Evolutionary conservation across 805 yeast genomes (phyloP).

Genomic region (Schwanniomyces sp.): DNA sequence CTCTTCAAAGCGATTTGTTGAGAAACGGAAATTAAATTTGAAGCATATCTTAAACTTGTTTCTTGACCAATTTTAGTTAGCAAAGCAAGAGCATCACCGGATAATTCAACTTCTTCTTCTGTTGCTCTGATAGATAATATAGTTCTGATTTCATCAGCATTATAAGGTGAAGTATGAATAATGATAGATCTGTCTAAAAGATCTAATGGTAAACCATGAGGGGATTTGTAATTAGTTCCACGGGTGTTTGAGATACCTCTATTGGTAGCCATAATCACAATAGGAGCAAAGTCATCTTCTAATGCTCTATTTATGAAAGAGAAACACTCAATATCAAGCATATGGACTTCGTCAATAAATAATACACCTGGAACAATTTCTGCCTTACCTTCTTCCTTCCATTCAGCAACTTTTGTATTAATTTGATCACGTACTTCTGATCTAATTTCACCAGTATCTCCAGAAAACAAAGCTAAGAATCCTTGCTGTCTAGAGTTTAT

Average conservation of each 20-base stretch:
- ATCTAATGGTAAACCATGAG: slow-evolving; percentile 97
- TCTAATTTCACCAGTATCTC: slow-evolving; percentile 97
- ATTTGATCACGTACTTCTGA: slow-evolving; percentile 95
- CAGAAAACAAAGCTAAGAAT: slow-evolving; percentile 89
- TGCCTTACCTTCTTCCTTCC: slow-evolving; percentile 99
- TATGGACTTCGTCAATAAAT: slow-evolving; percentile 97
- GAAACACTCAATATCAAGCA: slow-evolving; percentile 96
- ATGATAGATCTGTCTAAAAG: slow-evolving; percentile 91
- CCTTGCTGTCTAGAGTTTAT: slow-evolving; percentile 98
- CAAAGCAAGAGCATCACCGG: slow-evolving; percentile 79
- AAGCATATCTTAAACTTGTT: slow-evolving; percentile 88
- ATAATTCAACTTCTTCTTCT: slow-evolving; percentile 88
- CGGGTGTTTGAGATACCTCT: slow-evolving; percentile 92
- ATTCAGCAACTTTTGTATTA: slow-evolving; percentile 93
- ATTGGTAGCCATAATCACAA: slow-evolving; percentile 97
- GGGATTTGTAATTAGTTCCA: slow-evolving; percentile 90
- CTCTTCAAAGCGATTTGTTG: slow-evolving; percentile 84
- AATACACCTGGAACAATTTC: slow-evolving; percentile 96
- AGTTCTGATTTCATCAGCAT: slow-evolving; percentile 79
- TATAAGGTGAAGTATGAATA: slow-evolving; percentile 79
- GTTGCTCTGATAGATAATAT: slow-evolving; percentile 87
- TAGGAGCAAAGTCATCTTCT: slow-evolving; percentile 95
- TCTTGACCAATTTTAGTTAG: slow-evolving; percentile 88
- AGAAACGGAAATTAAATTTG: slow-evolving; percentile 87
- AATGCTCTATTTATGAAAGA: slow-evolving; percentile 93